Evolutionary conservation across 2,329 filamentous ascomycete species (phyloP).

Genomic region (Pyrenochaeta sp.): DNA sequence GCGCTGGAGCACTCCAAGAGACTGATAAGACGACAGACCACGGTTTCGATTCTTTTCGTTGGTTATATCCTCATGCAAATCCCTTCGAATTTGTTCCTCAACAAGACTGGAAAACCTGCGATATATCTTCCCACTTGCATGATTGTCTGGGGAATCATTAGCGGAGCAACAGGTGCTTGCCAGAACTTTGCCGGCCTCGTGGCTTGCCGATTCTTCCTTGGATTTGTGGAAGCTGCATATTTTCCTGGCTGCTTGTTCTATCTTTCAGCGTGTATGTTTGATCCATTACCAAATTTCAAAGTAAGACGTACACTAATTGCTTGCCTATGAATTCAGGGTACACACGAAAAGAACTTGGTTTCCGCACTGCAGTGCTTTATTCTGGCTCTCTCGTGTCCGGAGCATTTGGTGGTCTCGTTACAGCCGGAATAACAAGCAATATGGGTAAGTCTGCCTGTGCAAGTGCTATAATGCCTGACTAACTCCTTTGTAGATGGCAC

Average conservation of each 20-base stretch:
- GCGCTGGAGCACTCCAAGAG: background rate
- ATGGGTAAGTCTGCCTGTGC: conserved; percentile 51
- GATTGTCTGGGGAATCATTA: conserved; percentile 54
- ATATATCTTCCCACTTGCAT: conserved; percentile 53
- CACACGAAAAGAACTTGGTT: conserved; percentile 71
- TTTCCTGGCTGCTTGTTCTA: conserved; percentile 70
- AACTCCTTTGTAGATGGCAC: conserved; percentile 52
- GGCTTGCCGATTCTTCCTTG: conserved; percentile 61
- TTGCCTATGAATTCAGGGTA: conserved; percentile 57
- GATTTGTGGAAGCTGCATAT: conserved; percentile 62
- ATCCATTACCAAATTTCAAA: background rate
- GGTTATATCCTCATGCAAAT: conserved; percentile 59
- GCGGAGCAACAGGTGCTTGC: conserved; percentile 48
- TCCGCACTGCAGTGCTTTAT: conserved; percentile 73
- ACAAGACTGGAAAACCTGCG: conserved; percentile 50
- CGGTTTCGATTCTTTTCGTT: conserved; percentile 66
- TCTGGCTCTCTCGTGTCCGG: conserved; percentile 74
- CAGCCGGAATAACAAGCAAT: conserved; percentile 70
- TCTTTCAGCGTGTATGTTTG: conserved; percentile 60
- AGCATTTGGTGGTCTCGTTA: conserved; percentile 72
- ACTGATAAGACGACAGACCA: conserved; percentile 27
- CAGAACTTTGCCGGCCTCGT: conserved; percentile 58
- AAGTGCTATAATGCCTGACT: too few relatives aligned
- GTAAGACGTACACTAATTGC: background rate
- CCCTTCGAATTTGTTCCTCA: conserved; percentile 58